Base-by-base conservation (phyloP, 108 stramenopile species). In the Cylindrotheca fusiformis region DNA sequence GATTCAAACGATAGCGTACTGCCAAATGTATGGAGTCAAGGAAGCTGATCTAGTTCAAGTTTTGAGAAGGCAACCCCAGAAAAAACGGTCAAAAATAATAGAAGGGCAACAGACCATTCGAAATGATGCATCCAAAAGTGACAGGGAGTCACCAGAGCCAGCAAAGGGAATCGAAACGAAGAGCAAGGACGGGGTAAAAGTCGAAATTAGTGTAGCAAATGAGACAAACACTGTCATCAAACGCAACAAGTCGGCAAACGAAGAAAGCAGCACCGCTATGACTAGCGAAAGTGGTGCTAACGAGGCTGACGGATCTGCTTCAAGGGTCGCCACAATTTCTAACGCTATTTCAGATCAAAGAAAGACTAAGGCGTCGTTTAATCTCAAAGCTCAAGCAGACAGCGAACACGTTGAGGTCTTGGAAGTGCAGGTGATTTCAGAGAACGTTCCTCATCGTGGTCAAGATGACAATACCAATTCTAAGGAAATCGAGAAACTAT, bases 11-110 rank as follows among this genome's bases (percentile, higher is more conserved):
- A 71, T 66, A 18, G 50, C 75, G 10, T 93, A 93, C 54, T 89
- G 87, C 52, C 63, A 83, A 2, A 89, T 93, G 91, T 82, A 93
- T 49, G 74, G 68, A 23, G 65, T 69, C 0, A 64, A 80, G 18
- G 82, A 77, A 2, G 91, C 87, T 3, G 91, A 93, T 65, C 47
- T 89, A 31, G 58, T 93, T 1, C 91, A 93, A 69, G 91, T 93
- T 8, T 47, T 92, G 17, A 62, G 86, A 21, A 63, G 30, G 14
- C 46, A 1, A 2, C 20, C 46, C 20, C 46, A 47, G 46, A 47
- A 20, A 20, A 20, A 20, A 20, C 46, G 1, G 46, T 20, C 1
- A 47, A 47, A 20, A 20, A 47, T n/a, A n/a, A n/a, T n/a, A n/a
- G n/a, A n/a, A n/a, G n/a, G n/a, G n/a, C n/a, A n/a, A n/a, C n/a